Conservation (phyloP, 306 rosid species). For the Pterocarpus macrocarpus region DNA sequence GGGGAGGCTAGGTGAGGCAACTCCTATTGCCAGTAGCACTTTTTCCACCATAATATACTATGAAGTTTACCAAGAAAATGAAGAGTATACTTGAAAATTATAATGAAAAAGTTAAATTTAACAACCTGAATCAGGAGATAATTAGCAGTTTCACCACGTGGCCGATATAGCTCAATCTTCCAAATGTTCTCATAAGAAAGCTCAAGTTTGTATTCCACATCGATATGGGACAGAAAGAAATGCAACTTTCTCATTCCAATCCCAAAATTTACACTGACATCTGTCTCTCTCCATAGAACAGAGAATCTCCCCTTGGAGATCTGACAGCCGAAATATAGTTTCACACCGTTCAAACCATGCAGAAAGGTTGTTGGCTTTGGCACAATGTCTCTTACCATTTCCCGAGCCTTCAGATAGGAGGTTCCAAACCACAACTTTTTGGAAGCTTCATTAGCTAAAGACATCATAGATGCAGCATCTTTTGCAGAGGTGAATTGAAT, state of each 20-base stretch:
- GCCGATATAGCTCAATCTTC: conserved; percentile 67
- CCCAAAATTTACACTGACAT: conserved; percentile 66
- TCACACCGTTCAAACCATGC: conserved; percentile 51
- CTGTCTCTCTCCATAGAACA: conserved; percentile 46
- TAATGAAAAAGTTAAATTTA: neutral
- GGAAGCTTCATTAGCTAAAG: conserved; percentile 11
- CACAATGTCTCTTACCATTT: conserved; percentile 59
- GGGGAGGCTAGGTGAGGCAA: neutral
- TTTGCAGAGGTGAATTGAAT: conserved; percentile 62
- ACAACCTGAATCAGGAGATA: conserved; percentile 86
- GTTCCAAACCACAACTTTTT: conserved; percentile 36
- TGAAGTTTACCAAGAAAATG: conserved; percentile 2
- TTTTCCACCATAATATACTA: neutral
- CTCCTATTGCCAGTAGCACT: neutral
- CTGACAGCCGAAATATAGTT: conserved; percentile 73
- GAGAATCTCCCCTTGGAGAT: conserved; percentile 58
- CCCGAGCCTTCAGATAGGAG: conserved; percentile 56
- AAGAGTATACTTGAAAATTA: neutral
- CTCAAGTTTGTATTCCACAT: conserved; percentile 57
- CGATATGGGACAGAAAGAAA: conserved; percentile 41
- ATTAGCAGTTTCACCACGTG: conserved; percentile 50
- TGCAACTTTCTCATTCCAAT: conserved; percentile 54
- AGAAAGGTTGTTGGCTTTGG: conserved; percentile 56
- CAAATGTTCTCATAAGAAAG: conserved; percentile 73
- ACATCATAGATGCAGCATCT: conserved; percentile 50